Base-by-base conservation (phyloP, 1,139 yeast species). In the Yamadazyma atmosphaerica region DNA sequence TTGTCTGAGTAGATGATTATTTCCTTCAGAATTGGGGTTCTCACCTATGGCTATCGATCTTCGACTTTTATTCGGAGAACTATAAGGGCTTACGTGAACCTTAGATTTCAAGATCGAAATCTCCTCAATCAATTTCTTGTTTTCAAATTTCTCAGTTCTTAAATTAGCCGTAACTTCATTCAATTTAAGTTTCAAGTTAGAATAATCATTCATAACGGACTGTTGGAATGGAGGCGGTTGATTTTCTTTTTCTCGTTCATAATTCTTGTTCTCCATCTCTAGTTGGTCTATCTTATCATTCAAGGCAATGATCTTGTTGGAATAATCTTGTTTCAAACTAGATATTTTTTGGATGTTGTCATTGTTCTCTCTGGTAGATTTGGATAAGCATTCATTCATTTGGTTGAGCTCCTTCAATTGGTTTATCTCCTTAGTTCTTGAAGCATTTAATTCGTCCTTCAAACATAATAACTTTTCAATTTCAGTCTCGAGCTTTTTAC, bases 101-200 rank as follows among this genome's bases (percentile, higher is more conserved):
- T 72, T 58, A 26, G 55, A 73, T 47, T 81, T 84, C 10, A 84
- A 58, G 48, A 82, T 62, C 24, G 72, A 68, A 38, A 83, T 51
- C 43, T 83, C 87, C 36, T 83, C 81, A n/a, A 65, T 60, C 31
- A 83, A 55, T 46, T 76, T 74, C 54, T 59, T 62, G 44, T 77
- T 79, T 44, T 79, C 84, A 36, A 78, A 75, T 37, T 68, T 66
- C 45, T 79, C 82, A 35, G 68, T 73, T 32, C 80, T 67, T 35
- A 79, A 53, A 4, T 63, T 56, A 6, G 81, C 82, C 41, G 71
- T 68, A 30, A 67, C 72, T 42, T 79, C 83, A 44, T 77, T 76
- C 29, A 80, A 56, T 44, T 75, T 74, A 16, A 78, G 55, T 45
- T 76, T 79, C 51, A 80, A 61, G 32, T 61, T 63, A 8, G 77